Base-by-base conservation (phyloP, 2,329 filamentous ascomycete genomes). In the Alternaria metachromatica region DNA sequence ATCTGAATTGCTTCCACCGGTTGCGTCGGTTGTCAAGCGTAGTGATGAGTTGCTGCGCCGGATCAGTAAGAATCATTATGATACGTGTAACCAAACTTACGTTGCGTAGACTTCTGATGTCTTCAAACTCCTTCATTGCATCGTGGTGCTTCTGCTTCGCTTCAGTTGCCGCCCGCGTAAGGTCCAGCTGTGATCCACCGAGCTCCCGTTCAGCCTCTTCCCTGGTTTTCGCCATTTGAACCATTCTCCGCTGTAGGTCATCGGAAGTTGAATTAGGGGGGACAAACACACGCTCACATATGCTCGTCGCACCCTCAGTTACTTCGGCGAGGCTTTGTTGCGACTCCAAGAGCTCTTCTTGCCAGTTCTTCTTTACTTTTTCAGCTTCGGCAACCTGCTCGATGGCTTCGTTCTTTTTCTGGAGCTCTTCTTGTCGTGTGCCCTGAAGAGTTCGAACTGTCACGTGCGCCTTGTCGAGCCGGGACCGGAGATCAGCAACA, bases 1-100 rank as follows among this genome's bases (percentile, higher is more conserved):
- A 87, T 72, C 95, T 91, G 80, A 99, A 98, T 55, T 87, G 85
- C 60, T 88, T 86, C 92, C 94, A 99, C 71, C 93, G 89, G 26
- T 85, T 82, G 60, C 92, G 86, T 15, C 96, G 92, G 60, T 90
- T 83, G 10, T 83, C 81, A 44, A 97, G 87, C 1, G 93, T 88
- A 30, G 84, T 74, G 70, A 85, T 86, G 46, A 89, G 81, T 51
- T 81, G 79, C 83, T 88, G n/a, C 10, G 18, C 20, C 7, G 21
- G 49, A 37, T 71, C 56, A 70, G 64, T 44, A 21, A 23, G 25
- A 28, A 4, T 41, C 23, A 13, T 5, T 12, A 43, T 18, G 20
- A 18, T 10, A 43, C 25, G 11, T 37, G 18, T n/a, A 33, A 13
- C 6, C 28, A 37, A 13, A 64, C 70, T 64, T 62, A 72, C 63